phyloP scores from a whole-genome alignment of 2,329 filamentous ascomycete species.

The Phyllosticta citrichinensis region DNA sequence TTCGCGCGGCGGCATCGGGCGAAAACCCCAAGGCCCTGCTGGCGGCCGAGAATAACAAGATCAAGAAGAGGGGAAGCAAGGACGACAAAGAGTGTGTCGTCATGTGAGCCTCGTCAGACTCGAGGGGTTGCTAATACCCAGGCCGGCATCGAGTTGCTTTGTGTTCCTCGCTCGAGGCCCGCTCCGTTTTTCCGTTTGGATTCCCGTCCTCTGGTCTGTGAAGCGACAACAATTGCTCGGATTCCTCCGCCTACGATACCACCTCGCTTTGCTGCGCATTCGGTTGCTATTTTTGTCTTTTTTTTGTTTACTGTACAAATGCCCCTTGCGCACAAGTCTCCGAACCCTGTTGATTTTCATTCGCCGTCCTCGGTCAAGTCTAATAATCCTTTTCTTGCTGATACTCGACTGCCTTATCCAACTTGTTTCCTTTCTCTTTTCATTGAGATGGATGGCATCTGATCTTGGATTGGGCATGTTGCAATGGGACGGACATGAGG shows the following conservation, averaged over 20 bases:
- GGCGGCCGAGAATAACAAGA: constrained; percentile 13
- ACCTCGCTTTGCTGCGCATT: neutral
- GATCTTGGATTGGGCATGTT: no score
- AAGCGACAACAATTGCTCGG: neutral
- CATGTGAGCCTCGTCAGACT: constrained; percentile 18
- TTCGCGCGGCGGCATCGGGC: constrained; percentile 67
- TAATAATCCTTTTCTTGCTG: no score
- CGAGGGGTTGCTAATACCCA: no score
- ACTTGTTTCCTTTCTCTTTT: no score
- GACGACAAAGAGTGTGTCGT: constrained; percentile 28
- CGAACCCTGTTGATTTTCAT: neutral
- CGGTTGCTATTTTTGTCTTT: no score
- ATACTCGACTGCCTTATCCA: no score
- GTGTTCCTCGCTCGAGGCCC: neutral
- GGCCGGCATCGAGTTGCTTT: neutral
- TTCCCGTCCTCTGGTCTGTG: neutral
- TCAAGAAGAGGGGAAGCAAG: constrained; percentile 21
- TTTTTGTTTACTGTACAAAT: neutral
- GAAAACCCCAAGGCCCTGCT: constrained; percentile 15
- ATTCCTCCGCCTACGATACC: neutral
- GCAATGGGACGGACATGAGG: no score
- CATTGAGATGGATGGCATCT: no score
- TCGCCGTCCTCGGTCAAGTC: no score
- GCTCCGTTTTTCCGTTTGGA: neutral
- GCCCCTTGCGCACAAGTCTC: neutral